Base-by-base conservation (phyloP, 1,284 basidiomycete genomes). In the Trametes polyzona region DNA sequence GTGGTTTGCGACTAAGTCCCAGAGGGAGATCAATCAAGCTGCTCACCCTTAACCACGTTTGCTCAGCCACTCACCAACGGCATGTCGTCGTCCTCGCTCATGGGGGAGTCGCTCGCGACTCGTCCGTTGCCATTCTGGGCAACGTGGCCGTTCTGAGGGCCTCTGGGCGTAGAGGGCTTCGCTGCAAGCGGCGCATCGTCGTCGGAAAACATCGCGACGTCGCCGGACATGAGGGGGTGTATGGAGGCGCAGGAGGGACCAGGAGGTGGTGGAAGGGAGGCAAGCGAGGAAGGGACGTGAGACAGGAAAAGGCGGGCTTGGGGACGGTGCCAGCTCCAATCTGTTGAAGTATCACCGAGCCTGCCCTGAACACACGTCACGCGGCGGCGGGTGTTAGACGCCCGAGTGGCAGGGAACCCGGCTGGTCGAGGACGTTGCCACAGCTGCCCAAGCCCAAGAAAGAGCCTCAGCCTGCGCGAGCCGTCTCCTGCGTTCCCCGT, bases 11-110 rank as follows among this genome's bases (percentile, higher is more conserved):
- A 76, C 74, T 75, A 54, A 43, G 63, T 30, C 41, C 53, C 21
- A 39, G 24, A 42, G 11, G 46, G 71, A 73, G 47, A 76, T 61
- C 64, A 66, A 65, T 64, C n/a, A 58, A 62, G 48, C 19, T 48
- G 35, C 47, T 54, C 41, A 24, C 40, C 26, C 42, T 39, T 17
- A 33, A 33, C 41, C n/a, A 39, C 46, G 14, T 39, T 17, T 41
- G 35, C 37, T 17, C 17, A 48, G 26, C 16, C 57, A 78, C 81
- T 66, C 72, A 92, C 90, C 67, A 91, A 76, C 49, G 89, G 89
- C 69, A 84, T 71, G 63, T 90, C 87, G 48, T 87, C 80, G 60
- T 84, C 85, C 58, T 84, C 84, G 63, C 83, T 86, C 80, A 85
- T 83, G 32, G 80, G 75, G 48, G 76, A 76, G 65, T 80, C 78